Evolutionary conservation across 768 basidiomycete genomes (phyloP).

Genomic region (Amanita exitialis): DNA sequence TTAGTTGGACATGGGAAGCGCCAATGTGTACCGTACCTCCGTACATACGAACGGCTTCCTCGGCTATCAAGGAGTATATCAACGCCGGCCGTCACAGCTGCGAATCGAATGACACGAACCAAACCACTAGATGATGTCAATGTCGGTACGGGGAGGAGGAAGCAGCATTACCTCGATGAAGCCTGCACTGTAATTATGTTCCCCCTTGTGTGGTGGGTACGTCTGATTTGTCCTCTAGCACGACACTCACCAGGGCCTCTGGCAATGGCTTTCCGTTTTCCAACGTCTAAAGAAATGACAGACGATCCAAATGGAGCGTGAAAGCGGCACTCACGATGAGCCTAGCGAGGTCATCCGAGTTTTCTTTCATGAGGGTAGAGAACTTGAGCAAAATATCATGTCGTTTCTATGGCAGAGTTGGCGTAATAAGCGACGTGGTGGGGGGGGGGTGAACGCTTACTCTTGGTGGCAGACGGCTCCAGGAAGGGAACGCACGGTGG

Average conservation of each 20-base stretch:
- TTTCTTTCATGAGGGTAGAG: constrained; percentile 66
- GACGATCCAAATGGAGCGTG: not conserved
- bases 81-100: not conserved
- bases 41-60: constrained; percentile 86
- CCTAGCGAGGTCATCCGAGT: constrained; percentile 79
- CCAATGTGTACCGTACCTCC: constrained; percentile 42
- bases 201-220: constrained; percentile 41
- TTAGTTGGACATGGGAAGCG: not conserved
- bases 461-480: constrained; percentile 85
- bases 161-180: constrained; percentile 60
- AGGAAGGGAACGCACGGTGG: constrained; percentile 66
- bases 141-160: not conserved
- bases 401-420: constrained; percentile 40
- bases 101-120: constrained; percentile 33
- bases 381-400: constrained; percentile 81
- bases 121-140: constrained; percentile 52
- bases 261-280: constrained; percentile 92
- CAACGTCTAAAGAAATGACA: constrained; percentile 45
- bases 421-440: not conserved
- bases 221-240: not conserved
- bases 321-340: constrained; percentile 57
- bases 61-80: constrained; percentile 40
- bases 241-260: constrained; percentile 58
- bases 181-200: constrained; percentile 78
- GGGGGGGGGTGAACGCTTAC: constrained; percentile 24